Evolutionary conservation across 2,329 filamentous ascomycete species (phyloP), one percentile per base, ranked within the genome.

Genomic region (Talaromyces sp.): DNA sequence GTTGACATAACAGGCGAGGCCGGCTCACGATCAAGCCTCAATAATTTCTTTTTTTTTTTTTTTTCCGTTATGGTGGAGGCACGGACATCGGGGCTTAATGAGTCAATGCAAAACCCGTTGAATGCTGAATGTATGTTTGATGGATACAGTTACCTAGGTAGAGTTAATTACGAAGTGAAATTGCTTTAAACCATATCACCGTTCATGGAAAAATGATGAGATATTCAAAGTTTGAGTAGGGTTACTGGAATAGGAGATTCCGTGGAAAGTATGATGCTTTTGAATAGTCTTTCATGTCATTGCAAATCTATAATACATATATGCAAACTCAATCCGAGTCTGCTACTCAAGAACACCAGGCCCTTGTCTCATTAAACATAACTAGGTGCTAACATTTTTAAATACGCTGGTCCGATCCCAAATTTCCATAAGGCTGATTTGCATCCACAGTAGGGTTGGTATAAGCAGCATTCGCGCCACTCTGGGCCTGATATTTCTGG

Each of bases 401-500:
- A 45, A 49, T 56, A 5, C 59, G 59, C 66, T 71, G 58, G 29
- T 72, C 69, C 13, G 65, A 58, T 7, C 45, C 47, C 45, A 71
- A 53, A 17, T 45, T 65, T 10, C 27, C 67, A 63, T 71, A 71
- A 25, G 68, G 70, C 63, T 70, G 68, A 19, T 68, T 69, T 73
- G 71, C 64, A 76, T 72, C 53, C 69, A 68, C 25, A 31, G 60
- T 40, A 56, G 64, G 59, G 40, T 66, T 66, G 3, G 70, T 69
- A 43, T 69, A 69, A 5, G 67, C 72, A 31, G 71, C 72, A 59
- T 72, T 70, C 10, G 69, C 67, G 17, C 70, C 75, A 58, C 72
- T 74, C 66, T 75, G 72, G 1, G 72, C 70, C 45, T 70, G 73
- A 17, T 58, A 67, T 13, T 69, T 73, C 69, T 77, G 71, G 69